These are phyloP conservation scores for Artemisia annua DNA, from an alignment of 129 eudicot species.

Conservation along the genomic window DNA sequence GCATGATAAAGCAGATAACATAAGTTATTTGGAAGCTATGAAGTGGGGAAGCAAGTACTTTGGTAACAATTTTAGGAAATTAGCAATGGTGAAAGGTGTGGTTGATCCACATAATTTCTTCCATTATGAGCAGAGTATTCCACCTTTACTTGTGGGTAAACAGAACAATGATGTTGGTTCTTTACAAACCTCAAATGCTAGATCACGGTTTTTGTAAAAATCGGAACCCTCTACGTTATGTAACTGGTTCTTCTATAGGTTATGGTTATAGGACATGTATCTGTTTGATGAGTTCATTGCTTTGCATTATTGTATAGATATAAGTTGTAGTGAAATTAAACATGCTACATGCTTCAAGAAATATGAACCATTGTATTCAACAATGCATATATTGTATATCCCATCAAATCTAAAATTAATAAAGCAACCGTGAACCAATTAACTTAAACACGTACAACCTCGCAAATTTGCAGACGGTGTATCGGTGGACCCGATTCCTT, in stretches of 20 bases:
- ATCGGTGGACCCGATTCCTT: too few relatives aligned
- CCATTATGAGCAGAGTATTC: conserved; percentile 1
- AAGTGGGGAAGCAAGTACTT: conserved; percentile 11
- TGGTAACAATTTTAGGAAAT: neutral
- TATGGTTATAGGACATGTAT: neutral
- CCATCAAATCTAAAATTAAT: too few relatives aligned
- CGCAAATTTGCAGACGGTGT: too few relatives aligned
- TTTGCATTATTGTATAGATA: too few relatives aligned
- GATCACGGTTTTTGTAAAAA: neutral
- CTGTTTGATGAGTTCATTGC: too few relatives aligned
- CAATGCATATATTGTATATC: too few relatives aligned
- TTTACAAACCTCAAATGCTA: neutral
- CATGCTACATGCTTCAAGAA: too few relatives aligned
- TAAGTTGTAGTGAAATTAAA: too few relatives aligned
- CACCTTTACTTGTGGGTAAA: neutral
- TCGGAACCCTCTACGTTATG: neutral
- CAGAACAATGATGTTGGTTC: neutral
- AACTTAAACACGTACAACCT: too few relatives aligned
- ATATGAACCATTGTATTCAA: too few relatives aligned
- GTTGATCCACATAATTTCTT: conserved; percentile 5
- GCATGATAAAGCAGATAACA: neutral
- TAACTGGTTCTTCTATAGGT: neutral
- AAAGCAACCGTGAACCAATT: too few relatives aligned
- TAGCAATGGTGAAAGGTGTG: neutral
- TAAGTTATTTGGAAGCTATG: neutral